A percentile compares a stretch with the other conserved stretches of the same genome.
Conservation (phyloP, 1,284 basidiomycete genomes). For the Rhodotorula mucilaginosa region DNA sequence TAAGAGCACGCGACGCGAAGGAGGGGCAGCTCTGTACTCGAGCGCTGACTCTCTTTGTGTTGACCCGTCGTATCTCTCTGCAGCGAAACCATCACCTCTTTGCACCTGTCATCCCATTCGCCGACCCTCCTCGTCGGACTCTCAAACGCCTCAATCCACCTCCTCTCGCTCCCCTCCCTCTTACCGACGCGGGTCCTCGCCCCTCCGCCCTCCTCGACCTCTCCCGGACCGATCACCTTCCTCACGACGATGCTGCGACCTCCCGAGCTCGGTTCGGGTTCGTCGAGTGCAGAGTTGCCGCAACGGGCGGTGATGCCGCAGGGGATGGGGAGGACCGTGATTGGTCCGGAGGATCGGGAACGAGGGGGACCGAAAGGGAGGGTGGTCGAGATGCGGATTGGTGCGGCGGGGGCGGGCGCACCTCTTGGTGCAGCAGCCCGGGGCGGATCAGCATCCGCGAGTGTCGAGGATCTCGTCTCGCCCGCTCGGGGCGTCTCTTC, state of each 20-base stretch:
- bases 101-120: constrained; percentile 71
- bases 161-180: constrained; percentile 85
- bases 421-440: no score
- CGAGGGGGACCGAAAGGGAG: constrained; percentile 9
- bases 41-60: no score
- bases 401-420: neutral
- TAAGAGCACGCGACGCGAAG: constrained; percentile 43
- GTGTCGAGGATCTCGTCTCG: neutral
- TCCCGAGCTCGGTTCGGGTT: constrained; percentile 55
- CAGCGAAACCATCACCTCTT: constrained; percentile 60
- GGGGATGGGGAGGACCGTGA: constrained; percentile 14
- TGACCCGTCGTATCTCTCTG: neutral
- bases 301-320: constrained; percentile 12
- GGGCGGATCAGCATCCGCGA: neutral
- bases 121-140: constrained; percentile 56
- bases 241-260: constrained; percentile 75
- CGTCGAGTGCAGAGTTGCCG: neutral
- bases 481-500: neutral
- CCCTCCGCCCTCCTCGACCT: constrained; percentile 60
- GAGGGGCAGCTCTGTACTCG: no score
- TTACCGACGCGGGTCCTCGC: constrained; percentile 78
- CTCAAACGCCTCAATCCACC: constrained; percentile 60
- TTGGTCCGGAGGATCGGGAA: neutral
- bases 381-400: constrained; percentile 13
- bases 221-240: constrained; percentile 62